Evolutionary conservation across 441 rosid genomes (phyloP), one percentile per base, ranked within the genome.

Genomic region (Syzygium malaccense): DNA sequence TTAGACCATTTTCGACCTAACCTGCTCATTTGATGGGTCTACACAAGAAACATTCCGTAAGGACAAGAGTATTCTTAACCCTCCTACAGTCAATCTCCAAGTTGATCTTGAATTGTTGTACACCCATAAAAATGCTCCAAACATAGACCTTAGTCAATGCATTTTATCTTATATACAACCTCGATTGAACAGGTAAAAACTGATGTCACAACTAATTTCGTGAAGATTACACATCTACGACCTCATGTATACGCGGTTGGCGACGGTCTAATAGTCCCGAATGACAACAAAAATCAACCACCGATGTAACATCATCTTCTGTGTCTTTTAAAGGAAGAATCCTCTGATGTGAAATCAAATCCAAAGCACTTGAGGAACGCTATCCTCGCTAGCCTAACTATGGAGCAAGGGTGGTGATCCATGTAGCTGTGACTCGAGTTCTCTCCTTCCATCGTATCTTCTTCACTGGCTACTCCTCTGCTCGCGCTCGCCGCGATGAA

Each of bases 321-420:
- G 54, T 33, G 56, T 57, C 87, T 88, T 25, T 85, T 56, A 45
- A 7, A 85, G 28, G 89, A 88, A 87, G 90, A 87, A 55, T 55
- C 83, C 9, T 90, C 93, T 5, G 86, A 57, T 2, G 87, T 1
- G 54, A 68, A 55, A 58, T 93, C 94, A 10, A 93, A 85, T 4
- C 95, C 95, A 5, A 94, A 89, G 89, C 95, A 94, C 90, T 92
- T 94, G 66, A 94, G 95, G 83, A 94, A 93, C 12, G 92, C 95
- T 57, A 89, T 88, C 68, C 90, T 94, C 9, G 95, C 95, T 30
- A 92, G 90, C 92, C 91, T 93, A 55, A 93, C 86, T 87, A 93
- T 92, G 89, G 92, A 87, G 91, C 95, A 94, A 7, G 94, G 96
- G 89, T 94, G 96, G 84, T 88, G 86, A 12, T 80, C 49, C 17